Percentiles rank a stretch among this genome's conserved stretches.
These are phyloP conservation scores for Acanthamoeba triangularis DNA, from an alignment of 208 protist species.

Conservation along the genomic window DNA sequence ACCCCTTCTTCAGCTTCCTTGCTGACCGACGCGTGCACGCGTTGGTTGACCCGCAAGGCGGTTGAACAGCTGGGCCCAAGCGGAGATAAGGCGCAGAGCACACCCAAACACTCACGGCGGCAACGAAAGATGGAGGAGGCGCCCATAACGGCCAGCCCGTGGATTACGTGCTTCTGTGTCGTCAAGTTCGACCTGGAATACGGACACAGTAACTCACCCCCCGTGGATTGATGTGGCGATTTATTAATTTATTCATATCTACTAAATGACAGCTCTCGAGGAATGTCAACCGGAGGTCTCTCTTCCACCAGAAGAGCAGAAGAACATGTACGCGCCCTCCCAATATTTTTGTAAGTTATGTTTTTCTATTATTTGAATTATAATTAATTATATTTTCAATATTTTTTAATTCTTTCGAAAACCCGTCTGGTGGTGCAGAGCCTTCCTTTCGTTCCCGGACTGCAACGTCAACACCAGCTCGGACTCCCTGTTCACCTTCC, in stretches of 20 bases:
- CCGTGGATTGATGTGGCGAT: too few species aligned
- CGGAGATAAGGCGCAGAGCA: too few species aligned
- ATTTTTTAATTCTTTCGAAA: background rate
- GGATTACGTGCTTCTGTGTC: conserved; percentile 38
- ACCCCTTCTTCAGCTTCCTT: too few species aligned
- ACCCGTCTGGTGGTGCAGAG: background rate
- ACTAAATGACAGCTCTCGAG: background rate
- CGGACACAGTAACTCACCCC: conserved; percentile 7
- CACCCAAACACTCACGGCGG: background rate
- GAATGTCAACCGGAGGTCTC: background rate
- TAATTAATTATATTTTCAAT: background rate
- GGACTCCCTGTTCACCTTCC: conserved; percentile 53
- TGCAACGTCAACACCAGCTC: conserved; percentile 54
- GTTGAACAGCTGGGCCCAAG: background rate
- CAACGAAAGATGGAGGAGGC: background rate
- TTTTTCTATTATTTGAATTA: background rate
- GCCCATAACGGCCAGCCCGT: background rate
- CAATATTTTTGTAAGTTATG: background rate
- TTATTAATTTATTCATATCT: background rate
- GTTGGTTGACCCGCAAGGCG: background rate
- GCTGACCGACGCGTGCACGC: too few species aligned
- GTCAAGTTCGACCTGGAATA: conserved; percentile 59
- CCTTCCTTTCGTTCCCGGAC: conserved; percentile 57
- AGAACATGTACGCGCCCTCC: background rate
- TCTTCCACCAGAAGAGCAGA: background rate